A percentile compares a stretch with the other conserved stretches of the same genome.
phyloP scores from a whole-genome alignment of 78 protist genomes.

The Guillardia theta region DNA sequence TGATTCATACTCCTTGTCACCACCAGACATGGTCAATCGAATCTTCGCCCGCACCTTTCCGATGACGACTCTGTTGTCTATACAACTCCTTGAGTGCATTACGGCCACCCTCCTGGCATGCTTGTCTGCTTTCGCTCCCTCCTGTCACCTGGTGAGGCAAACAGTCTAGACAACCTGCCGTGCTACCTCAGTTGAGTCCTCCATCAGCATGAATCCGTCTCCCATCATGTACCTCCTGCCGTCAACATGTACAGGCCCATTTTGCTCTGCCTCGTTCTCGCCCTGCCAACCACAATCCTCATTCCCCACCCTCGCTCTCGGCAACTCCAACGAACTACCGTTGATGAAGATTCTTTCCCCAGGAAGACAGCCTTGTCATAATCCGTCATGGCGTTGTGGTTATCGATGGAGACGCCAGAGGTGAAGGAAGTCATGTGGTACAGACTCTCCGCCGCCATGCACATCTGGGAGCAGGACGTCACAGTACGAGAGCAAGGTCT shows the following conservation, averaged over 20 bases:
- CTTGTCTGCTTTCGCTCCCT: not conserved
- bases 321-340: too few relatives aligned
- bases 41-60: not conserved
- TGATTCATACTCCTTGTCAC: not conserved
- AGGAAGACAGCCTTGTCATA: not conserved
- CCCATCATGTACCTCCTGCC: conserved; percentile 2
- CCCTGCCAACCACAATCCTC: not conserved
- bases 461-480: too few relatives aligned
- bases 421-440: not conserved
- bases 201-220: not conserved
- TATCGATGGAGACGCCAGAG: not conserved
- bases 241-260: not conserved
- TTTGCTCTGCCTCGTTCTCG: not conserved
- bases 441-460: not conserved
- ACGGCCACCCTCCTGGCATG: not conserved
- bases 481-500: too few relatives aligned
- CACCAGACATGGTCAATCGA: not conserved
- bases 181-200: too few relatives aligned
- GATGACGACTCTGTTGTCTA: not conserved
- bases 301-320: not conserved
- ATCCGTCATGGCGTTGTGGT: not conserved
- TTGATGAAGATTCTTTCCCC: not conserved
- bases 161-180: not conserved
- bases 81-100: not conserved
- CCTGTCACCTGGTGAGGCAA: not conserved